These are phyloP conservation scores for Mercurialis annua DNA, from an alignment of 345 rosid species.

Conservation along the genomic window DNA sequence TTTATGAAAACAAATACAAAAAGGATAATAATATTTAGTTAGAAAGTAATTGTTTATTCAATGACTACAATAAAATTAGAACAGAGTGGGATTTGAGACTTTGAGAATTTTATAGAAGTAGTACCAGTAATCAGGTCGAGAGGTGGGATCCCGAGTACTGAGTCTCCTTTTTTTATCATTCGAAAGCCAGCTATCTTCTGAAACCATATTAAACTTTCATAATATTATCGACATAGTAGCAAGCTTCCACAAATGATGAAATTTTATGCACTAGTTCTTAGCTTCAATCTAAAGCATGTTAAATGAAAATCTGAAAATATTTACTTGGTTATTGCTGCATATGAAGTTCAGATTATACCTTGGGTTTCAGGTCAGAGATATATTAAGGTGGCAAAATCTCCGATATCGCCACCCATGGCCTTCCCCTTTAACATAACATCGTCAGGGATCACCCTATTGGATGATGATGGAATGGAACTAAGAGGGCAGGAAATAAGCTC, in stretches of 20 bases:
- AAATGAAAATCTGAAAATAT: not conserved
- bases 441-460: slow-evolving; percentile 59
- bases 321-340: slow-evolving; percentile 2
- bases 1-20: not conserved
- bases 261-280: not conserved
- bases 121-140: not conserved
- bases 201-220: not conserved
- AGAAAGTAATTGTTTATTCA: not conserved
- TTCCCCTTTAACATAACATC: slow-evolving; percentile 68
- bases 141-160: not conserved
- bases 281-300: not conserved
- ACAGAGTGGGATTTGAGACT: not conserved
- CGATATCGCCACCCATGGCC: slow-evolving; percentile 66
- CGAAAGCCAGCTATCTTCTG: not conserved
- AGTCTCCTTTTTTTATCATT: too few species aligned
- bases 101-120: not conserved
- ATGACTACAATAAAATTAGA: not conserved
- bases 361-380: slow-evolving; percentile 63
- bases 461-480: slow-evolving; percentile 55
- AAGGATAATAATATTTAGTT: not conserved
- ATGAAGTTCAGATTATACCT: slow-evolving; percentile 3
- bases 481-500: slow-evolving; percentile 57
- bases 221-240: not conserved
- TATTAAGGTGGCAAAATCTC: slow-evolving; percentile 81
- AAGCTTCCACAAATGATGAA: not conserved